Evolutionary conservation across 768 basidiomycete genomes (phyloP), one percentile per base, ranked within the genome.

Genomic region (Russula griseocarnosa): DNA sequence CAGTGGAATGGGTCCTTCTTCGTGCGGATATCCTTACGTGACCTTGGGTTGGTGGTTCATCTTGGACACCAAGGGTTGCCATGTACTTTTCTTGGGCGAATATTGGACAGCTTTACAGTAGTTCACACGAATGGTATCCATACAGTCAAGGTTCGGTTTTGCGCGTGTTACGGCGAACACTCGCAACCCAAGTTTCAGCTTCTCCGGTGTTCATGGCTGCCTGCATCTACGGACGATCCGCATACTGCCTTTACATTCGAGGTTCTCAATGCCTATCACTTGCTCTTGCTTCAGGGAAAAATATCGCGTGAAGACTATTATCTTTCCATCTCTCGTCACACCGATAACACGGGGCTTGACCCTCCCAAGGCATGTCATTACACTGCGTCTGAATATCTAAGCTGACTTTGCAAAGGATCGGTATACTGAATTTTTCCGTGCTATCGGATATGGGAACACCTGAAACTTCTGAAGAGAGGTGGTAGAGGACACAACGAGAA

Each of bases 161-260:
- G 44, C 9, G 20, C n/a, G 20, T 46, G 44, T 46, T 10, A 22
- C n/a, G 44, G 44, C 4, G n/a, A 46, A n/a, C n/a, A 5, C 10
- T 46, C n/a, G n/a, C n/a, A 46, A n/a, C 20, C 8, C 9, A 46
- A 46, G n/a, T 46, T 46, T 46, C 44, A 46, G 20, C 44, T 46
- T 22, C 50, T 51, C 28, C 26, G 16, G 50, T 51, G 50, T 18
- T 51, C 50, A 28, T 51, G 50, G 50, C 50, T 51, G 50, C 50
- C 50, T 51, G 50, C 50, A 51, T 26, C 50, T 22, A 51, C 6
- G 16, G 50, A 8, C 3, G 30, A 26, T 51, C n/a, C n/a, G n/a
- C n/a, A n/a, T n/a, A n/a, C n/a, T n/a, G 50, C 50, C n/a, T 46
- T 46, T n/a, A 46, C 44, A 3, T 46, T 46, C 8, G n/a, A n/a